Evolutionary conservation across 1,284 basidiomycete genomes (phyloP).

Genomic region (Coriolopsis trogii): DNA sequence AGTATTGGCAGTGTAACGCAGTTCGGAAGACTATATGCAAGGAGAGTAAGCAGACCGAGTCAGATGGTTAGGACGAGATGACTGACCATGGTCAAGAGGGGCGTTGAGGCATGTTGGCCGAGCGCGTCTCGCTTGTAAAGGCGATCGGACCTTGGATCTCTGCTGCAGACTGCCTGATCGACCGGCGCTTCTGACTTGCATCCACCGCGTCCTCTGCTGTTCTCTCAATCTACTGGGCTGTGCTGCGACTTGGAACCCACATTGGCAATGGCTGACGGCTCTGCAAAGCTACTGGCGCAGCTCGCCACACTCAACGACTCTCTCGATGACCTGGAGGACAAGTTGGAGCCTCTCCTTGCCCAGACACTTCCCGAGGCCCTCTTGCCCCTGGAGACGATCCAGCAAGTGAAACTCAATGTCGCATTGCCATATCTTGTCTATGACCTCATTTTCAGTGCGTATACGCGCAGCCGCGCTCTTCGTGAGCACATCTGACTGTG

Average conservation of each 20-base stretch:
- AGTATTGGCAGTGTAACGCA: constrained; percentile 92
- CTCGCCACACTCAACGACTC: constrained; percentile 54
- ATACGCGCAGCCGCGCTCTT: no score
- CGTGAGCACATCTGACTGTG: no score
- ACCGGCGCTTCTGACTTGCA: constrained; percentile 10
- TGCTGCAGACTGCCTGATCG: no score
- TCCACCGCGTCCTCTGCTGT: neutral
- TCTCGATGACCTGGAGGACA: constrained; percentile 66
- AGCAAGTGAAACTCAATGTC: constrained; percentile 79
- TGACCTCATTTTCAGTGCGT: constrained; percentile 81
- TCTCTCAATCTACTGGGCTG: neutral
- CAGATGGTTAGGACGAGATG: constrained; percentile 29
- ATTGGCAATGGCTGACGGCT: constrained; percentile 53
- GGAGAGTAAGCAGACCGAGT: neutral
- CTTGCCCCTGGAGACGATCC: constrained; percentile 66
- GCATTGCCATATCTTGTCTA: constrained; percentile 79
- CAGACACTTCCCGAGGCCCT: constrained; percentile 68
- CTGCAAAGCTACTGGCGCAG: constrained; percentile 55
- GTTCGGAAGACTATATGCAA: constrained; percentile 71
- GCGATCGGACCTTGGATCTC: constrained; percentile 10
- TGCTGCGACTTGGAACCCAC: neutral
- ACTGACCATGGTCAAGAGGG: constrained; percentile 47
- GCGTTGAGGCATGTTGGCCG: constrained; percentile 16
- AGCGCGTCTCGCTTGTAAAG: constrained; percentile 4
- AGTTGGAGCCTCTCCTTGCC: constrained; percentile 63